These are phyloP conservation scores for Amaranthus cruentus DNA, from an alignment of 148 eudicot species.

Conservation along the genomic window DNA sequence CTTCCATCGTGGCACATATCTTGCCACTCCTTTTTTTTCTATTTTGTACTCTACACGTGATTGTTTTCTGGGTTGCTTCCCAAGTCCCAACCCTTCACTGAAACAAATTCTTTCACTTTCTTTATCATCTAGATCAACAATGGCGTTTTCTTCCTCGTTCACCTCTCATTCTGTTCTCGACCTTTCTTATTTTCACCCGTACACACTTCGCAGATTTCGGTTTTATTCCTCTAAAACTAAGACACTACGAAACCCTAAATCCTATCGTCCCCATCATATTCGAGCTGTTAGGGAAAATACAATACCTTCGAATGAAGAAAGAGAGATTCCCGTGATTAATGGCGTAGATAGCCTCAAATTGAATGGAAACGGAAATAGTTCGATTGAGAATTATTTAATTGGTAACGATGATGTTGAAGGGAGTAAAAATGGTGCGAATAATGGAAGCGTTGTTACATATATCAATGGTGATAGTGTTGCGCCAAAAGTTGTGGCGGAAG, in stretches of 20 bases:
- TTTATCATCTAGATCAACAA: neutral
- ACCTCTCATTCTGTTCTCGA: constrained; percentile 19
- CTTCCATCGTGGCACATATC: constrained; percentile 31
- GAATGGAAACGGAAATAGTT: constrained; percentile 36
- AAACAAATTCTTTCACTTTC: neutral
- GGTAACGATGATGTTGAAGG: constrained; percentile 32
- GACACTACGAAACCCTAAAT: constrained; percentile 12
- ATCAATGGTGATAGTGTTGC: constrained; percentile 48
- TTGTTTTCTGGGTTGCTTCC: neutral
- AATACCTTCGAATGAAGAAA: constrained; percentile 31
- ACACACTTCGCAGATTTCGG: constrained; percentile 19
- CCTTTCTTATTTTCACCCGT: constrained; percentile 28
- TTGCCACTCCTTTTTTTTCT: constrained; percentile 21
- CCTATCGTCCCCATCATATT: constrained; percentile 10
- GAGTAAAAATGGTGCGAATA: constrained; percentile 26
- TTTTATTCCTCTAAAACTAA: constrained; percentile 18
- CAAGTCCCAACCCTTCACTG: neutral
- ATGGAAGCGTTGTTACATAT: constrained; percentile 51
- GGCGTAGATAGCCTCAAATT: constrained; percentile 32
- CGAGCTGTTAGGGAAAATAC: constrained; percentile 43
- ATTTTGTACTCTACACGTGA: neutral
- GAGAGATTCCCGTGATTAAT: constrained; percentile 34
- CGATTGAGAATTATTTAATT: constrained; percentile 21
- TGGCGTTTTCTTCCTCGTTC: constrained; percentile 40
- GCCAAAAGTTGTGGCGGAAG: constrained; percentile 17